Evolutionary conservation across 108 stramenopile genomes (phyloP), one percentile per base, ranked within the genome.

Genomic region (Skeletonema costatum): DNA sequence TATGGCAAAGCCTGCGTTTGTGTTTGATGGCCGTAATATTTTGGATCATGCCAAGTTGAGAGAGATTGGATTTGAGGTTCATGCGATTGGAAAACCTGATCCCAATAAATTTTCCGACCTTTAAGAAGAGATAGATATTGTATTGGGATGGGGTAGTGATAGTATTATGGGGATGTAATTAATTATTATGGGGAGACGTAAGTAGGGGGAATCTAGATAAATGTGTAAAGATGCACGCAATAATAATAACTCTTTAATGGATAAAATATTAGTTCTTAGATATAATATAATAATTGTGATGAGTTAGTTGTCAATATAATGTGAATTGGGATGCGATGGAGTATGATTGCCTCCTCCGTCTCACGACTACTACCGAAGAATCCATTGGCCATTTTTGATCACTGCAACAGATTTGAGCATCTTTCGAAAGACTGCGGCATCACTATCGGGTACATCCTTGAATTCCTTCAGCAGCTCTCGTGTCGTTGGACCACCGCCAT

Each of bases 1-100:
- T 70, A 99, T 99, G 98, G 86, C 93, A 66, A 99, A 99, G 86
- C 99, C 99, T 6, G 99, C 98, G 10, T 99, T 99, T 80, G 65
- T 98, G 60, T 99, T 99, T 68, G 99, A 99, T 76, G 99, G 98
- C 32, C 96, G 98, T 19, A 97, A 98, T 75, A 82, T 98, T 68
- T 67, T 98, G 62, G 96, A 98, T 75, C 93, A 94, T 83, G 92
- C 74, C 16, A 86, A 73, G 33, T 90, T 99, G 66, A 93, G 98
- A 62, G 73, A 94, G 69, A 97, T 99, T 76, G 99, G 99, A 66
- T 99, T 99, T 82, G 97, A 99, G 89, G 99, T 99, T 35, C 94
- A 97, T 86, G 91, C 92, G 38, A 93, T 98, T 83, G 97, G 97
- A 66, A 96, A 96, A 82, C 96, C 96, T 9, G 93, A 93, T 74